These are phyloP conservation scores for Baorangia bicolor DNA, from an alignment of 768 basidiomycete species.

Conservation along the genomic window DNA sequence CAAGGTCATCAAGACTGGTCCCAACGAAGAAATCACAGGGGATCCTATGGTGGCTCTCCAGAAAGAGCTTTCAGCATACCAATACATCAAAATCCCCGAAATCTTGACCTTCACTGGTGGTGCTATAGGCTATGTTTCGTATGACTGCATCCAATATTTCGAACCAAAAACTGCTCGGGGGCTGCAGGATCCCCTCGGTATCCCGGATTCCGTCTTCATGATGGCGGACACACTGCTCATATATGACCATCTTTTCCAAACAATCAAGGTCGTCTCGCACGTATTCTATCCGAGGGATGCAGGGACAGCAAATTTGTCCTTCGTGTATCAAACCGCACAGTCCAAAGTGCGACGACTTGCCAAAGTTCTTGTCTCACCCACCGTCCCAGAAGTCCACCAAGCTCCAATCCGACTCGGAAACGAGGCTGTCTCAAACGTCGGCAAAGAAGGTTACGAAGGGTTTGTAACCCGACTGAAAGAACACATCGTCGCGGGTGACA, in stretches of 20 bases:
- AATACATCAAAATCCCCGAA: constrained; percentile 89
- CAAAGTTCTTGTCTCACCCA: constrained; percentile 52
- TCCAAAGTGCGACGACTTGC: constrained; percentile 81
- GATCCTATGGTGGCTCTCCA: constrained; percentile 87
- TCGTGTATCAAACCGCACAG: constrained; percentile 87
- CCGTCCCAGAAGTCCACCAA: constrained; percentile 67
- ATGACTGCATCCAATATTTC: constrained; percentile 95
- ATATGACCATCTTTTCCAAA: constrained; percentile 96
- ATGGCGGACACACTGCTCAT: constrained; percentile 92
- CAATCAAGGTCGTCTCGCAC: constrained; percentile 93
- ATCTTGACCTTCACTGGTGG: constrained; percentile 95
- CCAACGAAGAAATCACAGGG: constrained; percentile 75
- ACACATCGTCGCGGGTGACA: constrained; percentile 94
- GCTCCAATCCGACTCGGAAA: constrained; percentile 60
- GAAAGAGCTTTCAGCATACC: constrained; percentile 80
- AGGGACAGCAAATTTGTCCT: constrained; percentile 65
- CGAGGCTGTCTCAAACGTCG: constrained; percentile 84
- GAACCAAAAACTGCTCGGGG: constrained; percentile 87
- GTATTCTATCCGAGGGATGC: constrained; percentile 80
- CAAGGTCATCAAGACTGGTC: constrained; percentile 88
- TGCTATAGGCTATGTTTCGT: constrained; percentile 95
- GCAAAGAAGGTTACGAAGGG: constrained; percentile 85
- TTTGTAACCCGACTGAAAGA: constrained; percentile 93
- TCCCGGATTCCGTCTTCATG: constrained; percentile 98
- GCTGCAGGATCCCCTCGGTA: constrained; percentile 74